Conservation (phyloP, 1,139 yeast species). For the Blastobotrys arbuscula region DNA sequence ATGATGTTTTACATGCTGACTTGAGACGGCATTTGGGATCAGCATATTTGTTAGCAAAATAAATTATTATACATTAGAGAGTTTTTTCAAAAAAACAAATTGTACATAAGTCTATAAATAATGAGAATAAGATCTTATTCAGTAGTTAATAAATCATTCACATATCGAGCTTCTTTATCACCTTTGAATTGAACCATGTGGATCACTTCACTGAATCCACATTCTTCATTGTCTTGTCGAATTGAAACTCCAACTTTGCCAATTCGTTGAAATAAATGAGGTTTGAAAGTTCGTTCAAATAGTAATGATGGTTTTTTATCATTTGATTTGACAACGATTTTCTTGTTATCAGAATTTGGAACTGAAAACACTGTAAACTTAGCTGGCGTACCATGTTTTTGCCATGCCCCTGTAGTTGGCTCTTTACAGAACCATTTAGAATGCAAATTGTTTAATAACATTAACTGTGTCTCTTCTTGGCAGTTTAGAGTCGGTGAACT, state of each 20-base stretch:
- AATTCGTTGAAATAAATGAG: slow-evolving; percentile 21
- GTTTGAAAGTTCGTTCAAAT: slow-evolving; percentile 19
- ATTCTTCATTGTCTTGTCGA: slow-evolving; percentile 18
- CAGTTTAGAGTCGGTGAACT: neutral
- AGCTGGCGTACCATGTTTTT: slow-evolving; percentile 18
- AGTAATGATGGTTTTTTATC: slow-evolving; percentile 16
- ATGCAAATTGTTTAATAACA: slow-evolving; percentile 25
- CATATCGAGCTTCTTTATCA: slow-evolving; percentile 28
- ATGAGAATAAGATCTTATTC: slow-evolving; percentile 11
- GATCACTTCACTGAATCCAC: slow-evolving; percentile 17
- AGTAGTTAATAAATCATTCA: slow-evolving; percentile 23
- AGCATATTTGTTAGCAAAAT: slow-evolving; percentile 44
- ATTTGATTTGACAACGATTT: slow-evolving; percentile 17
- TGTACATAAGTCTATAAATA: slow-evolving; percentile 1
- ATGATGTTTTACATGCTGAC: slow-evolving; percentile 90
- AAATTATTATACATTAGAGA: neutral
- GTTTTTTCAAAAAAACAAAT: neutral
- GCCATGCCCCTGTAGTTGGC: slow-evolving; percentile 21
- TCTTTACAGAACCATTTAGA: slow-evolving; percentile 22
- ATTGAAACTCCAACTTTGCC: slow-evolving; percentile 27
- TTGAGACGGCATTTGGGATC: slow-evolving; percentile 75
- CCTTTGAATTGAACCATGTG: slow-evolving; percentile 30
- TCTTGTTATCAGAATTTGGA: slow-evolving; percentile 16
- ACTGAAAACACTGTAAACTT: slow-evolving; percentile 25
- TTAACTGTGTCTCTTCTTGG: slow-evolving; percentile 14